Percentiles rank a stretch among this genome's conserved stretches.
Conservation (phyloP, 2,329 filamentous ascomycete genomes). For the Hypocreales sp. region DNA sequence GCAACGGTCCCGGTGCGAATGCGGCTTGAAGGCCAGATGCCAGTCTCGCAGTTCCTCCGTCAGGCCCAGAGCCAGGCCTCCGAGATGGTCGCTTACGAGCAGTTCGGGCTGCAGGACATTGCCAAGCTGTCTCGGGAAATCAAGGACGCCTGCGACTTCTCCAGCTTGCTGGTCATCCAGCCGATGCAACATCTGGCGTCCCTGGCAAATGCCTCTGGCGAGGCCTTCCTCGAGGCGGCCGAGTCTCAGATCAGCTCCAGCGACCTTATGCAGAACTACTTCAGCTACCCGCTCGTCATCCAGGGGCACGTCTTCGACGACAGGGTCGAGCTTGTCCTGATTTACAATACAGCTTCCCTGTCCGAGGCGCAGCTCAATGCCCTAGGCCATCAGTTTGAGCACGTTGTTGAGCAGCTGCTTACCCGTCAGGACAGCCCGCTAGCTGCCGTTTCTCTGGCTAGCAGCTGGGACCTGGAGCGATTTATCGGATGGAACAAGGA, state of each 20-base stretch:
- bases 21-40: conserved; percentile 1
- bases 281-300: background rate
- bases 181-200: background rate
- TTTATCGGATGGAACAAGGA: background rate
- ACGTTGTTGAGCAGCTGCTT: conserved; percentile 1
- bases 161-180: conserved; percentile 1
- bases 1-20: conserved; percentile 7
- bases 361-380: background rate
- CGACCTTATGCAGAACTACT: background rate
- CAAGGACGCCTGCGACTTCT: conserved; percentile 1
- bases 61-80: conserved; percentile 5
- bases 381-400: background rate
- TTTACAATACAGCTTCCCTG: background rate
- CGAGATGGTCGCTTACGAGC: conserved; percentile 6
- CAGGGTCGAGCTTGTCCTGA: background rate
- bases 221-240: background rate
- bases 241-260: no score
- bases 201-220: background rate
- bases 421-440: background rate
- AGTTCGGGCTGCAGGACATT: conserved; percentile 5
- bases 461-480: conserved; percentile 1
- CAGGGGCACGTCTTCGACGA: background rate
- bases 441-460: background rate
- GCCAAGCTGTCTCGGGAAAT: background rate
- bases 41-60: conserved; percentile 5